Evolutionary conservation across 2,329 filamentous ascomycete species (phyloP), one percentile per base, ranked within the genome.

Genomic region (Colletotrichum lentis): DNA sequence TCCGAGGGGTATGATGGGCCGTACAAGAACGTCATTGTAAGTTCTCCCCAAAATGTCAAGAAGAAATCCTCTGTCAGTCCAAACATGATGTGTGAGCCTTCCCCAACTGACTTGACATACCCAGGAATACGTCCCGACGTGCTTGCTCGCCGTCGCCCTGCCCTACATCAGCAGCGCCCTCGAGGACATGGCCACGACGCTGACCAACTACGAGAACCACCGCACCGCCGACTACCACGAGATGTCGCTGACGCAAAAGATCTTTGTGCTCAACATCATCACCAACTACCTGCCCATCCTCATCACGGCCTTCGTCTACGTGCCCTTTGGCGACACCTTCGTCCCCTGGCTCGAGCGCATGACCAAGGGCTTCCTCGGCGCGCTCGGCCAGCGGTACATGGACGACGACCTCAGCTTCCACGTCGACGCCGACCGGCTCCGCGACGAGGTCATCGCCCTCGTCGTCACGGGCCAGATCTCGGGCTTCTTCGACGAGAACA

Each of bases 231-330:
- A 90, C 57, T 82, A 86, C 22, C 89, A 91, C 73, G 88, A 93
- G 69, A 85, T 88, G 69, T 89, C 90, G 0, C 82, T 91, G 71
- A 91, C 90, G 0, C 86, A 90, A 70, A 94, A 94, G 81, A 85
- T 91, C 8, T 93, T 94, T 67, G 83, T 92, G 41, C 85, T 94
- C 75, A 92, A 91, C 81, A 92, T 93, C 80, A 92, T 94, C 77
- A 93, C 91, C 14, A 91, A 91, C 4, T 94, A 94, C 74, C 83
- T 93, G 1, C 90, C 90, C 0, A 90, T 92, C 53, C 85, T 93
- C 70, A 81, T 94, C 7, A 94, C 91, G 0, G 91, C 91, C 0
- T 94, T 94, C 73, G 85, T 94, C 59, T 94, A 94, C 74, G 89
- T 94, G 1, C 91, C 91, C 0, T 92, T 93, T 70, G 91, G 90